A percentile compares a stretch with the other conserved stretches of the same genome.
Evolutionary conservation across 257 asterid species (phyloP).

Genomic region (Solanum lycopersicoides): DNA sequence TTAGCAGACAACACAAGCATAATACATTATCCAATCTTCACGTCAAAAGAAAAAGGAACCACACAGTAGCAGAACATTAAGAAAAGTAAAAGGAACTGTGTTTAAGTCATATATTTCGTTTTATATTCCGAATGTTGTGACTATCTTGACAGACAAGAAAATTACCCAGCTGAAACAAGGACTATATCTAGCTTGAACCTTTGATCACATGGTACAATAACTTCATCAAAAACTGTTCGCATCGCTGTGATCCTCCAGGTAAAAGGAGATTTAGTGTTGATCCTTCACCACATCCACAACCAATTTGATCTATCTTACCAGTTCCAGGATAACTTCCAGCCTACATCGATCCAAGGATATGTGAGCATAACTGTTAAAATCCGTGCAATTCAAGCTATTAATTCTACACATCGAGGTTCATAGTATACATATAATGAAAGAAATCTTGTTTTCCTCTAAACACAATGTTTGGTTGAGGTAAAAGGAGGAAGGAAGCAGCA

Average conservation of each 20-base stretch:
- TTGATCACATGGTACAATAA: constrained; percentile 74
- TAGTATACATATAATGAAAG: neutral
- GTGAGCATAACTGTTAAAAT: neutral
- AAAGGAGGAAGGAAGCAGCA: neutral
- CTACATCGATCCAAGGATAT: constrained; percentile 17
- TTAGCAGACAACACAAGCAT: neutral
- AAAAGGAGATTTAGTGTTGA: constrained; percentile 79
- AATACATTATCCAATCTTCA: neutral
- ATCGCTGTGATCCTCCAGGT: constrained; percentile 86
- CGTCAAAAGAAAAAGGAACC: neutral
- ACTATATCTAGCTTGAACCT: constrained; percentile 91
- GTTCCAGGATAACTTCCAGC: constrained; percentile 97
- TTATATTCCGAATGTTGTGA: neutral
- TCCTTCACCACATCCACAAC: constrained; percentile 76
- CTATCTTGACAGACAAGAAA: neutral
- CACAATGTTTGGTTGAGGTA: neutral
- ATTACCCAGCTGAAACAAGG: constrained; percentile 94
- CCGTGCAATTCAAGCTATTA: neutral
- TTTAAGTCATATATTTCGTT: neutral
- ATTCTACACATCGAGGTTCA: neutral
- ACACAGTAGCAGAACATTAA: neutral
- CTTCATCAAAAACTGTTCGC: too few species aligned
- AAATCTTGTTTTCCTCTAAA: neutral
- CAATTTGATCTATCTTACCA: constrained; percentile 65
- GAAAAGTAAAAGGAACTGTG: neutral